Evolutionary conservation across 371 early-diverging fungal genomes (phyloP).

Genomic region (Haplosporangium sp.): DNA sequence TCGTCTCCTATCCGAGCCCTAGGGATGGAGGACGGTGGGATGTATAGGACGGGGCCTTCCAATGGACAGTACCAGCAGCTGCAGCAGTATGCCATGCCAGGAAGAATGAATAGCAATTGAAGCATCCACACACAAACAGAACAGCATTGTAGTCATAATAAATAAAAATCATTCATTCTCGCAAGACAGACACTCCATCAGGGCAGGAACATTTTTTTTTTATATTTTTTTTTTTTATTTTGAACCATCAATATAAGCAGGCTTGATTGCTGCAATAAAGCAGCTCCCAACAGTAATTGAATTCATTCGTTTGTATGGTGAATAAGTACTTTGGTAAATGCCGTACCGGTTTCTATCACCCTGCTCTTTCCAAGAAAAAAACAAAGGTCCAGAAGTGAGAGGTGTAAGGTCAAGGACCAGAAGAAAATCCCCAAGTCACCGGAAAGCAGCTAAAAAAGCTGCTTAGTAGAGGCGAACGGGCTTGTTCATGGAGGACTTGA

Average conservation of each 20-base stretch:
- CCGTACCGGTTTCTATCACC: no score
- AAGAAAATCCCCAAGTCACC: constrained; percentile 4
- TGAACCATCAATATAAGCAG: constrained; percentile 57
- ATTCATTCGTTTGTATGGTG: constrained; percentile 27
- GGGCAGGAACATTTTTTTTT: constrained; percentile 12
- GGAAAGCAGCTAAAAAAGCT: constrained; percentile 10
- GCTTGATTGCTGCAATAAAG: constrained; percentile 56
- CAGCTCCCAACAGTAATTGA: constrained; percentile 58
- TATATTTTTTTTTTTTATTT: constrained; percentile 46
- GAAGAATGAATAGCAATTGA: no score
- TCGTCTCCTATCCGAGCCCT: no score
- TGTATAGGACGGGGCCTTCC: no score
- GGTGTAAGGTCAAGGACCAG: no score
- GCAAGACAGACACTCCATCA: not conserved
- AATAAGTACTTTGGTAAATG: constrained; percentile 57
- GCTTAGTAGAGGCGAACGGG: constrained; percentile 86
- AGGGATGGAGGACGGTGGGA: no score
- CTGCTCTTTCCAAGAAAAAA: no score
- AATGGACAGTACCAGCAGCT: no score
- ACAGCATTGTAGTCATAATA: no score
- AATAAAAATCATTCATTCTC: no score
- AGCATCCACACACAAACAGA: no score
- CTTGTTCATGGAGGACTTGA: constrained; percentile 99
- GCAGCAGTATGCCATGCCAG: no score
- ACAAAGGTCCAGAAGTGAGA: constrained; percentile 18